Base-by-base conservation (phyloP, 495 filamentous ascomycete species). In the Staphylotrichum tortipilum region DNA sequence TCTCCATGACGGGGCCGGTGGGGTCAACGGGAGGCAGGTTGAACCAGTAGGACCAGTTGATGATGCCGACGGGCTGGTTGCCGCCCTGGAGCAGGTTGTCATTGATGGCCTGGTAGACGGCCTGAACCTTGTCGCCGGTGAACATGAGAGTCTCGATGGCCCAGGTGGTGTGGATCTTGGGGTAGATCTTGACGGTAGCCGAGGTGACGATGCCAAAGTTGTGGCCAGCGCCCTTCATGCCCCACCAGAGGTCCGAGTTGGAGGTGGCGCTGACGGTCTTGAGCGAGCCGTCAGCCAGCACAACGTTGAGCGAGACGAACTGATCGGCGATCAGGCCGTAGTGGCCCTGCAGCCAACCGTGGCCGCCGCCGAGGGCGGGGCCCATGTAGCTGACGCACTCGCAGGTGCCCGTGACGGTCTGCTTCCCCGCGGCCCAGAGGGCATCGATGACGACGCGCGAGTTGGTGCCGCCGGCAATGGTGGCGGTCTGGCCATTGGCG, bases 171-270 rank as follows among this genome's bases (percentile, higher is more conserved):
- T 58, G 14, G 17, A 31, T 19, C 33, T 56, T 35, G 28, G 75
- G 70, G 58, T 74, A 77, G 39, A 78, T 64, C 59, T 74, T 74
- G 34, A 55, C 54, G 19, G 67, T 72, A 26, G 74, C 57, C 8
- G 68, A 73, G 11, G 68, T 74, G 21, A 84, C 73, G 57, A 83
- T 77, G 41, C 79, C 80, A 47, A 82, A 83, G 60, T 83, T 82
- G 57, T 79, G 75, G 5, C 80, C 79, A 28, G 78, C 80, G 4
- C 81, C 81, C 38, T 67, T 64, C 44, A 84, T 56, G 7, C 68
- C 79, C 76, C 77, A 81, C 58, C 65, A 81, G 43, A 81, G 70
- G 21, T 80, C 73, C 8, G 71, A 61, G 41, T 62, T 59, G 7
- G 71, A 61, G 41, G 62, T 59, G 7, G 62, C 38, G 36, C 71